phyloP scores from a whole-genome alignment of 192 early-diverging fungal species.

The Podila epicladia region DNA sequence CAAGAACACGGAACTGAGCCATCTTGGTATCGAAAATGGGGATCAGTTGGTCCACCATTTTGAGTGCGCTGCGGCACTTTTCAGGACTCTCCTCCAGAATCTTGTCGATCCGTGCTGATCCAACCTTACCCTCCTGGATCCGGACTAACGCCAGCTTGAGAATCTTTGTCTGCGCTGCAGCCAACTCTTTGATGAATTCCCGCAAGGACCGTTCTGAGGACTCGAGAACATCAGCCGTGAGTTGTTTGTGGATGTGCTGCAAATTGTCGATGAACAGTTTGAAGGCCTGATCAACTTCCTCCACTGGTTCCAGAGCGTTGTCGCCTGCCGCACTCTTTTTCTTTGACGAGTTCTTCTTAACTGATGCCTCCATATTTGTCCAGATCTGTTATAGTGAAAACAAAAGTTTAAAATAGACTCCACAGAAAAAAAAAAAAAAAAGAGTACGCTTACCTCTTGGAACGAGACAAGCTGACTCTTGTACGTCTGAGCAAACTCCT shows the following conservation, averaged over 20 bases:
- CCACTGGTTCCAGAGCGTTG: constrained; percentile 22
- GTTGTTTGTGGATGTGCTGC: constrained; percentile 37
- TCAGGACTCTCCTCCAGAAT: constrained; percentile 45
- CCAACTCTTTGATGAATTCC: constrained; percentile 48
- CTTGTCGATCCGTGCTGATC: constrained; percentile 33
- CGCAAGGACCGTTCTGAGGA: constrained; percentile 43
- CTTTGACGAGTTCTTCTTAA: constrained; percentile 32
- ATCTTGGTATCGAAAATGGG: constrained; percentile 50
- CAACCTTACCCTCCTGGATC: constrained; percentile 48
- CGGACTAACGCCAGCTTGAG: constrained; percentile 43
- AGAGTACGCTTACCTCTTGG: constrained; percentile 26
- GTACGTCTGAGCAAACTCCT: constrained; percentile 51
- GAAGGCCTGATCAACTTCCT: constrained; percentile 36
- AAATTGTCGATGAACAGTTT: constrained; percentile 42
- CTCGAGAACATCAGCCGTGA: constrained; percentile 39
- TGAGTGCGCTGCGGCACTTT: constrained; percentile 42
- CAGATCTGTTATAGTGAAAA: constrained; percentile 17
- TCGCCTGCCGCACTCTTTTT: constrained; percentile 17
- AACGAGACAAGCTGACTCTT: constrained; percentile 41
- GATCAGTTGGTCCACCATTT: constrained; percentile 49
- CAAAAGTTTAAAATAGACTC: background rate
- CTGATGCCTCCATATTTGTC: constrained; percentile 27
- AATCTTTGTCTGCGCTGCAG: constrained; percentile 47
- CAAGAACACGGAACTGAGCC: constrained; percentile 41
- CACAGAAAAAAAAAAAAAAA: background rate